phyloP scores from a whole-genome alignment of 345 rosid species.

The Moricandia arvensis region DNA sequence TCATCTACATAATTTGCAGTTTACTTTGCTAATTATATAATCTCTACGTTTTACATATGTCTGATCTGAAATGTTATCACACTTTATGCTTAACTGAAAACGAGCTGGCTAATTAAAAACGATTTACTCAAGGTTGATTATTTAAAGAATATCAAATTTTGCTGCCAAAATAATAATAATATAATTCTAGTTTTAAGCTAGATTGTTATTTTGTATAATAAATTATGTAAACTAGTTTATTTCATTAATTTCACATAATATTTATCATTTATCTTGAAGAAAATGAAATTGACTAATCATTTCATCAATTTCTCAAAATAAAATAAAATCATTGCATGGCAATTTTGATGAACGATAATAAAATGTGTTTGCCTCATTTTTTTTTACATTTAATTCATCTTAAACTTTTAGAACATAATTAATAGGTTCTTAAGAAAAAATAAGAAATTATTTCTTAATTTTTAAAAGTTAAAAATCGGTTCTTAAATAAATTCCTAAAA shows the following conservation, averaged over 20 bases:
- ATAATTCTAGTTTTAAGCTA: not conserved
- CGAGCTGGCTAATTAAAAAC: not conserved
- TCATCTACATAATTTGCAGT: not conserved
- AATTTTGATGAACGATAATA: not conserved
- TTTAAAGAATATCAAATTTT: conserved; percentile 4
- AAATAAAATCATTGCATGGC: not conserved
- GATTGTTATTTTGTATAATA: not conserved
- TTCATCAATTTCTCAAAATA: not conserved
- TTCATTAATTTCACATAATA: not conserved
- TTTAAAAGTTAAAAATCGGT: too few relatives aligned
- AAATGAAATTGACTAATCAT: not conserved
- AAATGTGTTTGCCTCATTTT: not conserved
- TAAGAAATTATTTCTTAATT: too few relatives aligned
- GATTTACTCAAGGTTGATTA: conserved; percentile 11
- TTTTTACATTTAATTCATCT: not conserved
- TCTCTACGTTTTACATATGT: not conserved
- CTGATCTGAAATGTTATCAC: conserved; percentile 8
- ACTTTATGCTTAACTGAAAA: conserved; percentile 18
- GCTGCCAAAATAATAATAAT: not conserved
- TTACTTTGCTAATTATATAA: conserved; percentile 1
- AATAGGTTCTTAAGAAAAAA: too few relatives aligned
- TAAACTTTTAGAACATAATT: too few relatives aligned
- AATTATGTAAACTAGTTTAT: not conserved
- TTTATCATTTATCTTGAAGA: not conserved
- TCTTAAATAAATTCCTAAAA: too few relatives aligned